Evolutionary conservation across 805 yeast genomes (phyloP).

Genomic region (Phaffomyces thermotolerans): DNA sequence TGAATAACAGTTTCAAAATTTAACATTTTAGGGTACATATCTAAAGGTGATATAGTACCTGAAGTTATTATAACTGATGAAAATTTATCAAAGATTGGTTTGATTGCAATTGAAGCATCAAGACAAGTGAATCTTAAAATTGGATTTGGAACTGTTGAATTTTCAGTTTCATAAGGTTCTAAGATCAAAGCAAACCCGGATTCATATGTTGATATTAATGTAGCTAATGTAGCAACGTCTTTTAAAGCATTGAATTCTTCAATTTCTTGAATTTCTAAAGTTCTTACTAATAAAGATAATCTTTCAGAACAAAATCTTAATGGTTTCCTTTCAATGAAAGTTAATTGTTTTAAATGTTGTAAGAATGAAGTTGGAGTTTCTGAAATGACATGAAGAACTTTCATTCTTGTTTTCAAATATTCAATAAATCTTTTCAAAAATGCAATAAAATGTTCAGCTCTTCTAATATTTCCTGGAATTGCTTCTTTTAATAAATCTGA

Average conservation of each 20-base stretch:
- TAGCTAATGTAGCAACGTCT: slow-evolving; percentile 95
- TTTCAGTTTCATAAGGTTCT: slow-evolving; percentile 94
- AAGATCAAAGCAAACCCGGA: slow-evolving; percentile 84
- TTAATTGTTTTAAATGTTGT: slow-evolving; percentile 86
- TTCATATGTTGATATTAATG: slow-evolving; percentile 91
- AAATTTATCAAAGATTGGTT: slow-evolving; percentile 91
- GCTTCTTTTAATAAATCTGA: slow-evolving; percentile 85
- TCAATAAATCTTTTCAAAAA: slow-evolving; percentile 90
- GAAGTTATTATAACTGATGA: slow-evolving; percentile 91
- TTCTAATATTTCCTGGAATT: slow-evolving; percentile 92
- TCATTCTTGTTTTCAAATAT: slow-evolving; percentile 94
- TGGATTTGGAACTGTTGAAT: slow-evolving; percentile 94
- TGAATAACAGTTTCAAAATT: slow-evolving; percentile 90
- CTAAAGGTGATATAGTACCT: slow-evolving; percentile 96
- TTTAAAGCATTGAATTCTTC: slow-evolving; percentile 91
- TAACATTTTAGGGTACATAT: slow-evolving; percentile 97
- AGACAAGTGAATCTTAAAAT: slow-evolving; percentile 87
- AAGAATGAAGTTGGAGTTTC: slow-evolving; percentile 93
- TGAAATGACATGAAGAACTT: slow-evolving; percentile 93
- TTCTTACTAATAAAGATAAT: slow-evolving; percentile 77
- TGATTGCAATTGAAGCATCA: slow-evolving; percentile 96
- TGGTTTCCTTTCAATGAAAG: slow-evolving; percentile 90
- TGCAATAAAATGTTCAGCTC: slow-evolving; percentile 95
- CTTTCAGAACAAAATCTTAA: slow-evolving; percentile 88
- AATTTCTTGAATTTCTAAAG: slow-evolving; percentile 78